phyloP scores from a whole-genome alignment of 2,329 filamentous ascomycete species.

The Plectosphaerella sp. region DNA sequence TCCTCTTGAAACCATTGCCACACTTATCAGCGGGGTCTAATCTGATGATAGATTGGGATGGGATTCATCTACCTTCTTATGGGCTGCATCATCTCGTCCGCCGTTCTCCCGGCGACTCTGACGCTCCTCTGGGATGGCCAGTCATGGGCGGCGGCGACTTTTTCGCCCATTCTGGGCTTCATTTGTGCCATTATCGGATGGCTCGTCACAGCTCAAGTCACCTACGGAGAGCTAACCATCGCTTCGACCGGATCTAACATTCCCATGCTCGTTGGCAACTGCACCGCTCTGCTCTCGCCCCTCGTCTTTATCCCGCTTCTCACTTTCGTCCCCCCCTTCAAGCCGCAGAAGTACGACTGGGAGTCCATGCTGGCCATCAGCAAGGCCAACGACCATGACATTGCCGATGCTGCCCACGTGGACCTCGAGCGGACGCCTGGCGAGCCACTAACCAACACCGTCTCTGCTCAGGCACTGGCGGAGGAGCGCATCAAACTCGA shows the following conservation, averaged over 20 bases:
- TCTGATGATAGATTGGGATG: constrained; percentile 54
- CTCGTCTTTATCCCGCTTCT: constrained; percentile 66
- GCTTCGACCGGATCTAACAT: constrained; percentile 69
- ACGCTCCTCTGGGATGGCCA: constrained; percentile 69
- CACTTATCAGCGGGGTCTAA: too few species aligned
- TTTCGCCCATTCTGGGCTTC: constrained; percentile 66
- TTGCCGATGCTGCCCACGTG: constrained; percentile 55
- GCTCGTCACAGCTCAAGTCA: constrained; percentile 69
- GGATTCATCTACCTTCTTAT: constrained; percentile 79
- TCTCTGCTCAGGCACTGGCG: constrained; percentile 11
- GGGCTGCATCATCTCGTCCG: constrained; percentile 76
- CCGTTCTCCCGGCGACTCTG: constrained; percentile 70
- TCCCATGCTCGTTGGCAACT: constrained; percentile 78
- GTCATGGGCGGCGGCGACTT: constrained; percentile 51
- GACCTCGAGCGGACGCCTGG: constrained; percentile 61
- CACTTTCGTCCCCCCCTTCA: constrained; percentile 42
- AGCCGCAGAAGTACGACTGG: constrained; percentile 70
- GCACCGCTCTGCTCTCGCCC: constrained; percentile 69
- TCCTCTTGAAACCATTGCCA: too few species aligned
- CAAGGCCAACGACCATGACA: constrained; percentile 66
- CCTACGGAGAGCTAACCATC: constrained; percentile 63
- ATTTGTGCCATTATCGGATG: constrained; percentile 67
- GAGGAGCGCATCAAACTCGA: constrained; percentile 38
- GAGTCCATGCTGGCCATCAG: constrained; percentile 69
- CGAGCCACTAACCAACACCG: background rate